These are phyloP conservation scores for Pistacia atlantica DNA, from an alignment of 345 rosid species.

Conservation along the genomic window DNA sequence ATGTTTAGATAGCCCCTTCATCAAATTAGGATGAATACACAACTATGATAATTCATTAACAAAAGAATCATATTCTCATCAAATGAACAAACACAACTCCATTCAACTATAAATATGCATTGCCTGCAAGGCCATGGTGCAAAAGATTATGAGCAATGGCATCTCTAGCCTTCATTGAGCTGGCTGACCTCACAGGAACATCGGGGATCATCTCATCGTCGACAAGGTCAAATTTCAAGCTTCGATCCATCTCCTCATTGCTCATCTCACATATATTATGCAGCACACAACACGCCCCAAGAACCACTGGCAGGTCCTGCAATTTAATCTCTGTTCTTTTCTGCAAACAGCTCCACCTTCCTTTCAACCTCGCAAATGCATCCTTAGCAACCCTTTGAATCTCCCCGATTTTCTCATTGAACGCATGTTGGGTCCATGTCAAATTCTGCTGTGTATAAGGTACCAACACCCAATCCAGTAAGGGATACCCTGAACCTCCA, in stretches of 20 bases:
- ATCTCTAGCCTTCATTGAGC: conserved; percentile 68
- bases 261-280: conserved; percentile 75
- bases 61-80: conserved; percentile 23
- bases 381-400: conserved; percentile 59
- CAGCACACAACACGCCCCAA: conserved; percentile 82
- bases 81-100: conserved; percentile 5
- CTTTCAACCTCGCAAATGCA: conserved; percentile 72
- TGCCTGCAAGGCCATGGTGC: conserved; percentile 79
- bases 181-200: conserved; percentile 45
- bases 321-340: conserved; percentile 75
- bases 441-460: conserved; percentile 73
- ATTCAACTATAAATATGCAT: conserved; percentile 46
- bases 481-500: conserved; percentile 66
- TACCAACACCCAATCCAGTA: conserved; percentile 81
- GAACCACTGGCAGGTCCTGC: conserved; percentile 75
- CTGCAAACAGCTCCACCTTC: conserved; percentile 81
- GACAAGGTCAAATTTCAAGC: conserved; percentile 45
- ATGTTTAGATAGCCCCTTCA: conserved; percentile 20
- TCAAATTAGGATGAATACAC: conserved; percentile 20
- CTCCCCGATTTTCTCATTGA: conserved; percentile 75
- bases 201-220: conserved; percentile 81
- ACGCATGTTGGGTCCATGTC: conserved; percentile 86
- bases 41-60: neutral
- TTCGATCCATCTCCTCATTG: conserved; percentile 51
- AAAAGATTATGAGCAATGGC: conserved; percentile 71